Conservation (phyloP, 2,329 filamentous ascomycete species). For the Emergomyces africanus region DNA sequence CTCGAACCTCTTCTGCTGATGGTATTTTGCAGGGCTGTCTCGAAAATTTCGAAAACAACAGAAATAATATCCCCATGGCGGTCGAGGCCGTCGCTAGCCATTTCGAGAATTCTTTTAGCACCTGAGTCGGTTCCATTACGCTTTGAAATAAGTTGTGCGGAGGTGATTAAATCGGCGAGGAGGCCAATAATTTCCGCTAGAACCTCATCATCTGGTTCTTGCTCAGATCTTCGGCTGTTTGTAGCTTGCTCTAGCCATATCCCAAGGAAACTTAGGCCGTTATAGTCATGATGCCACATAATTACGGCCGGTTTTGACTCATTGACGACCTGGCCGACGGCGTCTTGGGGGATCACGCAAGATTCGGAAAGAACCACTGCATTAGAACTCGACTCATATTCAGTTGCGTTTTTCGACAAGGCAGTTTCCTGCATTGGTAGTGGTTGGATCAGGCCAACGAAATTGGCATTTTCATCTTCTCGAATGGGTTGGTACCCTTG, state of each 20-base stretch:
- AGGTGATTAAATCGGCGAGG: constrained; percentile 56
- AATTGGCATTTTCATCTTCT: constrained; percentile 77
- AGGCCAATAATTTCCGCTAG: constrained; percentile 62
- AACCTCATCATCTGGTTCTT: constrained; percentile 46
- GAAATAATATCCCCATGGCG: constrained; percentile 56
- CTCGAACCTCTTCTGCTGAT: constrained; percentile 48
- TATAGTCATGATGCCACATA: constrained; percentile 63
- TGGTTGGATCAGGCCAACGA: constrained; percentile 49
- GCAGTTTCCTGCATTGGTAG: constrained; percentile 38
- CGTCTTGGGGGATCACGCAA: constrained; percentile 26
- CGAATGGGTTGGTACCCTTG: constrained; percentile 62
- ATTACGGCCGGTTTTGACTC: constrained; percentile 65
- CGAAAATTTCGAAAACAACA: constrained; percentile 74
- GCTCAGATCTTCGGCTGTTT: constrained; percentile 37
- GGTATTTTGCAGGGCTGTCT: constrained; percentile 43
- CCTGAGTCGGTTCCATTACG: constrained; percentile 24
- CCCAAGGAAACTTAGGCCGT: constrained; percentile 65
- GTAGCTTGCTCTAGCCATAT: constrained; percentile 45
- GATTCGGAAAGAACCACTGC: constrained; percentile 24
- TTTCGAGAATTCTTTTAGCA: constrained; percentile 35
- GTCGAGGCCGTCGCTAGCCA: constrained; percentile 37
- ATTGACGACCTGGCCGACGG: constrained; percentile 52
- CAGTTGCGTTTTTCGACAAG: constrained; percentile 3
- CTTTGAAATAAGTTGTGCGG: constrained; percentile 16
- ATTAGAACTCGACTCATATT: constrained; percentile 13